Base-by-base conservation (phyloP, 2,329 filamentous ascomycete genomes). In the Phialemoniopsis sp. region DNA sequence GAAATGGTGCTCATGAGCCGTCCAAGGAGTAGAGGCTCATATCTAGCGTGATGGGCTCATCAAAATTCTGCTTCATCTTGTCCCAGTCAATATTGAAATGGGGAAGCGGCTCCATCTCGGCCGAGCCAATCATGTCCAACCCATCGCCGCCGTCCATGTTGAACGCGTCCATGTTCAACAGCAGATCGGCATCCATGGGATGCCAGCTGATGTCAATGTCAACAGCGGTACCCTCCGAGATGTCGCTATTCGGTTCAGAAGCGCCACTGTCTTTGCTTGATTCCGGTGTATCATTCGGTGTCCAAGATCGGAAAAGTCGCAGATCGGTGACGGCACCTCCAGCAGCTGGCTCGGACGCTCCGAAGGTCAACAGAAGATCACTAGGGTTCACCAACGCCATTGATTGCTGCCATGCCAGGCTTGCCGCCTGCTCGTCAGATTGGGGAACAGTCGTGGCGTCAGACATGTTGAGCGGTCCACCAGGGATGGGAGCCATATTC, bases 211-310 rank as follows among this genome's bases (percentile, higher is more conserved):
- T 52, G 26, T 70, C 72, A 36, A 80, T 70, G 32, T 81, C 77
- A 13, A 80, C 61, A 13, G 61, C 56, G 4, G 70, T 66, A 5
- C 65, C 66, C 41, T 82, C 79, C 3, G 76, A 71, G 14, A 82
- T 73, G 47, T 83, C 79, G 51, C 77, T 82, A 44, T 73, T 81
- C 9, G 76, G 74, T 49, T 82, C 78, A 31, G 78, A 80, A 8
- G 64, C 57, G 4, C 73, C 71, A 47, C 71, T 73, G 41, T 82
- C 78, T 54, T 81, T 80, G 56, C 68, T 76, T 3, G 78, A 82
- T 47, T 82, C 79, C 1, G 79, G 80, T 8, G 80, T 83, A 51
- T 82, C 77, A 43, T 80, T 78, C 1, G 78, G 78, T 17, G 78
- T 78, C 41, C 74, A 60, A 2, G 73, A 69, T 15, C 72, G 70